Conservation (phyloP, 2,329 filamentous ascomycete genomes). For the Aspergillus terreus region DNA sequence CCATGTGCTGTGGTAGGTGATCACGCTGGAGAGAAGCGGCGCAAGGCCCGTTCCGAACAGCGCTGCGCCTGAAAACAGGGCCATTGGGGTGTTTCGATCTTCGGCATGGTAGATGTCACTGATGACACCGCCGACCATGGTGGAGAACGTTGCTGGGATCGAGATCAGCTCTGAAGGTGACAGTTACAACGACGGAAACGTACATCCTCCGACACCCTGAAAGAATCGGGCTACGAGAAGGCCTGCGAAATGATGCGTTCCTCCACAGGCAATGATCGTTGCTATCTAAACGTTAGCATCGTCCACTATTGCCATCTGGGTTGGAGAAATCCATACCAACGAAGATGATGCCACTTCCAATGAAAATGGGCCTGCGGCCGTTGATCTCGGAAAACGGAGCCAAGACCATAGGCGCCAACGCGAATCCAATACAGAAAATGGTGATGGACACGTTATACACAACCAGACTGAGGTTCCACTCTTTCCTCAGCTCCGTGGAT, state of each 20-base stretch:
- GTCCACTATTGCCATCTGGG: background rate
- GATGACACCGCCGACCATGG: constrained; percentile 89
- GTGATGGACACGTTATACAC: constrained; percentile 74
- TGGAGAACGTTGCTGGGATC: constrained; percentile 61
- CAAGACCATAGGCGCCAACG: constrained; percentile 77
- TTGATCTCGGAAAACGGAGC: constrained; percentile 88
- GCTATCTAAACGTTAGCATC: constrained; percentile 23
- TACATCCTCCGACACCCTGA: constrained; percentile 70
- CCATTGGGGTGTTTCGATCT: constrained; percentile 84
- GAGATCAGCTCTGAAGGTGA: background rate
- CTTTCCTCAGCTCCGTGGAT: constrained; percentile 58
- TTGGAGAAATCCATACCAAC: constrained; percentile 39
- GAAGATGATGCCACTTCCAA: constrained; percentile 68
- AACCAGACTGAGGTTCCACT: constrained; percentile 64
- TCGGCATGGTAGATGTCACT: constrained; percentile 78
- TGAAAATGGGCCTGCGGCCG: constrained; percentile 78
- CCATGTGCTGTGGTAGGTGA: constrained; percentile 67
- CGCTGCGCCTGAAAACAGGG: constrained; percentile 75
- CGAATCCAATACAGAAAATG: constrained; percentile 77
- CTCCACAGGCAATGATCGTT: constrained; percentile 69
- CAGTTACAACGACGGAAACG: constrained; percentile 30
- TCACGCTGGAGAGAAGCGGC: constrained; percentile 66
- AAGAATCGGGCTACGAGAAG: constrained; percentile 75
- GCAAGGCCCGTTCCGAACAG: constrained; percentile 77
- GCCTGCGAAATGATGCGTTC: constrained; percentile 65